Base-by-base conservation (phyloP, 2,329 filamentous ascomycete species). In the Ceratocystis smalleyi region DNA sequence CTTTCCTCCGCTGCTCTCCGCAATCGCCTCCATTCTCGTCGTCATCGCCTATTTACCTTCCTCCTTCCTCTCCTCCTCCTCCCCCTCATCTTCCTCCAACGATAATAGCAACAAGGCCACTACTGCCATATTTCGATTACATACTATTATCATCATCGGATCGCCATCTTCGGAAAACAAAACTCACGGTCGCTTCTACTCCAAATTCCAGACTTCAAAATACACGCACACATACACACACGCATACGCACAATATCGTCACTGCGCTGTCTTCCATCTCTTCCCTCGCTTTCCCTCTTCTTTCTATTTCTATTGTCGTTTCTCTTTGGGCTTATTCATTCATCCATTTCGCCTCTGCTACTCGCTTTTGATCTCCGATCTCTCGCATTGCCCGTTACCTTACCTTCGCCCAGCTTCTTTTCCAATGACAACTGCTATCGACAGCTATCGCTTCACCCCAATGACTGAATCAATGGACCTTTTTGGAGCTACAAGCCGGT, bases 171-270 rank as follows among this genome's bases (percentile, higher is more conserved):
- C 35, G 35, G 35, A 40, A 40, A 40, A 40, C 35, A 40, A 22
- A 12, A 22, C 43, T 15, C n/a, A 22, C 19, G 30, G 35, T 35
- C 59, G 27, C 35, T 40, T 22, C 43, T 43, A 22, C 59, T 61
- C 69, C 69, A 66, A 71, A 70, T 68, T 24, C 68, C 70, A 69
- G 70, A 69, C 35, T 40, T 12, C 35, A 40, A 40, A 40, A 40
- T 40, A 40, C 35, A 40, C 35, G 35, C 35, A 40, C 35, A 40
- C 32, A 3, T 27, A 2, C 24, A 27, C 35, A 12, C 35, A 40
- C 35, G 4, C 32, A 35, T 8, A 3, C 32, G 3, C 35, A 40
- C 10, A 40, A 40, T 40, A 40, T 40, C 35, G 35, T 40, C 35
- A 40, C 10, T 40, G 35, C 35, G 35, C 35, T 10, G 35, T 10